phyloP scores from a whole-genome alignment of 1,284 basidiomycete species.

The Microbotryum violaceum region DNA sequence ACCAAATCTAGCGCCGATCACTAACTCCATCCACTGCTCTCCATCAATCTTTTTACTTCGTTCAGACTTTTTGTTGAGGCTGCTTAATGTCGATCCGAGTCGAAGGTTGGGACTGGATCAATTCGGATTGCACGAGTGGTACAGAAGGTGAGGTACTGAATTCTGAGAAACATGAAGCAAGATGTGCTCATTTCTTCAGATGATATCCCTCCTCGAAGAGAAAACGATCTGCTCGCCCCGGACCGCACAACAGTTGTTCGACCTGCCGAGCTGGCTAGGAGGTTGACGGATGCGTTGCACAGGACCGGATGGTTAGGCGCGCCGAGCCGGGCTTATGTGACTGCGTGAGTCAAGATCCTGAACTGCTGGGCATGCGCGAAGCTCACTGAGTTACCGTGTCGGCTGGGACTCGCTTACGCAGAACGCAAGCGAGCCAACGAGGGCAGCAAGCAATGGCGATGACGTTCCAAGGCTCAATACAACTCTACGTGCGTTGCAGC shows the following conservation, averaged over 20 bases:
- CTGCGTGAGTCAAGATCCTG: constrained; percentile 11
- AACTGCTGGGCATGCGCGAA: neutral
- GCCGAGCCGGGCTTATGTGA: constrained; percentile 14
- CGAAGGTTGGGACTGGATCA: constrained; percentile 63
- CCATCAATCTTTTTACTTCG: neutral
- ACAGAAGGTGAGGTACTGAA: constrained; percentile 50
- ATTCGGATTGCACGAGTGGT: constrained; percentile 70
- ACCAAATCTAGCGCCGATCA: neutral
- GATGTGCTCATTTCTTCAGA: neutral
- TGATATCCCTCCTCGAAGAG: constrained; percentile 2
- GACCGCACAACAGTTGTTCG: neutral
- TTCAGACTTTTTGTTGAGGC: constrained; percentile 60
- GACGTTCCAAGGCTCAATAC: constrained; percentile 26
- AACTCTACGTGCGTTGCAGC: constrained; percentile 24
- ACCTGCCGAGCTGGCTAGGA: constrained; percentile 4
- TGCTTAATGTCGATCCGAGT: constrained; percentile 66
- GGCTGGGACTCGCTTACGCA: no score
- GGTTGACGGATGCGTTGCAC: constrained; percentile 15
- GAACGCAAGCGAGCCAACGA: no score
- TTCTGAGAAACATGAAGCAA: neutral
- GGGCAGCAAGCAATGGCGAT: constrained; percentile 12
- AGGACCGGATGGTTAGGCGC: constrained; percentile 22
- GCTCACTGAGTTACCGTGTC: neutral
- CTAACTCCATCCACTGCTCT: neutral
- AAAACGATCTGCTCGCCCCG: constrained; percentile 20